phyloP scores from a whole-genome alignment of 495 filamentous ascomycete genomes.

The Tetracladium marchalianum region DNA sequence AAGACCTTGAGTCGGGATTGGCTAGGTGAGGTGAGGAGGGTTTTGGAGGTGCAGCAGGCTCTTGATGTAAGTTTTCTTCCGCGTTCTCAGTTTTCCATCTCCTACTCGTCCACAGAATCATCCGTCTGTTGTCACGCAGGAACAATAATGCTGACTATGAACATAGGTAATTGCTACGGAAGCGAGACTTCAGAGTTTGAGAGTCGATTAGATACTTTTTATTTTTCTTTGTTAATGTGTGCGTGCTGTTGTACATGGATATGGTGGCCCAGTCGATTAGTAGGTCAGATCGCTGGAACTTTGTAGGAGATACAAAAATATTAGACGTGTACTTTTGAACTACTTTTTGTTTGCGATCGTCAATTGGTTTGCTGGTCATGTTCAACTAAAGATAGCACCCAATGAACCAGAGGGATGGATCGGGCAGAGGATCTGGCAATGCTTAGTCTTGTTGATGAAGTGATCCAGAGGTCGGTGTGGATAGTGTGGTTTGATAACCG shows the following conservation, averaged over 20 bases:
- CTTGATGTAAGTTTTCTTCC: constrained; percentile 61
- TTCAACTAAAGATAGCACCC: too few relatives aligned
- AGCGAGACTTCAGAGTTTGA: constrained; percentile 51
- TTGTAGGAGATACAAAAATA: too few relatives aligned
- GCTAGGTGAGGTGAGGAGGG: constrained; percentile 76
- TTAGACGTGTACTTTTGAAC: too few relatives aligned
- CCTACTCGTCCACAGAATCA: too few relatives aligned
- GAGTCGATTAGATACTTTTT: constrained; percentile 32
- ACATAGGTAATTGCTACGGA: constrained; percentile 49
- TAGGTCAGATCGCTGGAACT: neutral
- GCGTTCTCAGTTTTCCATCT: neutral
- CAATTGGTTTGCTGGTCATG: too few relatives aligned
- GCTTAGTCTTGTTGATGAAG: too few relatives aligned
- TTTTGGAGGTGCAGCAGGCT: constrained; percentile 91
- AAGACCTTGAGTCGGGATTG: constrained; percentile 89
- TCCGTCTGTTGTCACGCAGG: neutral
- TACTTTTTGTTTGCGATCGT: too few relatives aligned
- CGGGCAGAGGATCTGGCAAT: too few relatives aligned
- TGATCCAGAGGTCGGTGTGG: too few relatives aligned
- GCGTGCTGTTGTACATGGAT: neutral
- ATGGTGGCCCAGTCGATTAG: too few relatives aligned
- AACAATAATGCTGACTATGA: constrained; percentile 7
- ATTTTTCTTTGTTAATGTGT: constrained; percentile 18
- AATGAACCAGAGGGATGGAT: too few relatives aligned
- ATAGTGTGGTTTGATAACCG: too few relatives aligned